Conservation (phyloP, 2,329 filamentous ascomycete species). For the Xylaria multiplex region DNA sequence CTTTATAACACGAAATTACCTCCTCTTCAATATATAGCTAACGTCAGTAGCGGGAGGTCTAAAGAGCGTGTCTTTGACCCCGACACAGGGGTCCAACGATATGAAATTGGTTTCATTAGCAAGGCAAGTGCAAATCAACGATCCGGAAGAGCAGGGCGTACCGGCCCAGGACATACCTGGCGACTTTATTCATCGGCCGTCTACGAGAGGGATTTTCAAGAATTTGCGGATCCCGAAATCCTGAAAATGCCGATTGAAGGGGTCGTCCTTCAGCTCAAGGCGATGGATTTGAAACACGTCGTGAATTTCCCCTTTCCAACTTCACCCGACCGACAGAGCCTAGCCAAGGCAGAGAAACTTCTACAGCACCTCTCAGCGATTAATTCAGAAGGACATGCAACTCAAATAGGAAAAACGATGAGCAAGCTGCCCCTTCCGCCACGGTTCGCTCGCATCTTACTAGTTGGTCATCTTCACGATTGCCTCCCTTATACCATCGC, state of each 20-base stretch:
- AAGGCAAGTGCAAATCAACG: slow-evolving; percentile 95
- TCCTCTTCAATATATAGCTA: slow-evolving; percentile 10
- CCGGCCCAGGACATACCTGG: slow-evolving; percentile 95
- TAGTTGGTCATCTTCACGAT: slow-evolving; percentile 83
- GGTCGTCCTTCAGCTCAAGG: slow-evolving; percentile 91
- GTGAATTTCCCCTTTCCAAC: slow-evolving; percentile 97
- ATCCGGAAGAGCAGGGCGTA: slow-evolving; percentile 92
- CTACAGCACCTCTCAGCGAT: slow-evolving; percentile 87
- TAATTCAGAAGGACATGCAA: slow-evolving; percentile 76
- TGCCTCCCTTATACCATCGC: slow-evolving; percentile 89
- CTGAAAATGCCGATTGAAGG: slow-evolving; percentile 91
- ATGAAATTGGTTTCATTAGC: slow-evolving; percentile 95
- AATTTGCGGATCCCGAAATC: slow-evolving; percentile 89
- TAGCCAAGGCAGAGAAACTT: slow-evolving; percentile 86
- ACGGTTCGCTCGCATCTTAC: slow-evolving; percentile 89
- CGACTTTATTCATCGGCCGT: slow-evolving; percentile 93
- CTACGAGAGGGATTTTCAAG: slow-evolving; percentile 86
- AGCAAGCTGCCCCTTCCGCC: slow-evolving; percentile 91
- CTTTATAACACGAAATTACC: background rate
- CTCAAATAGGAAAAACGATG: slow-evolving; percentile 81
- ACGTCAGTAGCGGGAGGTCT: slow-evolving; percentile 71
- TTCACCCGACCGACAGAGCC: slow-evolving; percentile 78
- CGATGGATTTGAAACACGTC: slow-evolving; percentile 90
- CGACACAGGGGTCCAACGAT: slow-evolving; percentile 92
- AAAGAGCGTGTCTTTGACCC: slow-evolving; percentile 92